Evolutionary conservation across 1,284 basidiomycete species (phyloP), one percentile per base, ranked within the genome.

Genomic region (Leccinum variabile): DNA sequence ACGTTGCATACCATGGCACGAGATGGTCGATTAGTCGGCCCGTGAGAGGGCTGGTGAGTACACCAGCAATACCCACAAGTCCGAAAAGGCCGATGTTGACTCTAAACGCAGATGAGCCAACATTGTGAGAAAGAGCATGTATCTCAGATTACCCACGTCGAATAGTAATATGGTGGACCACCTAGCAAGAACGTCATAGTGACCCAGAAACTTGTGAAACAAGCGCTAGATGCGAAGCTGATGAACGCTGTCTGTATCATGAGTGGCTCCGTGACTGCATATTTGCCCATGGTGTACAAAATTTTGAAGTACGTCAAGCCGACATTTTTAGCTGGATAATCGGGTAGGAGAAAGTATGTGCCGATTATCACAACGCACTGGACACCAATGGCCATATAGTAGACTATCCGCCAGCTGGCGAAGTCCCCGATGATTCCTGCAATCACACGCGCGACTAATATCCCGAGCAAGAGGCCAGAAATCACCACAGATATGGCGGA

Each of bases 31-130:
- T 81, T 9, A 84, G 65, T 35, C 79, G 79, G 0, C 90, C 90
- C 22, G 83, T 80, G 11, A 89, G 66, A 0, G 89, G 90, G 1
- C 84, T 84, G 52, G 82, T 74, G 5, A 84, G 75, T 5, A 90
- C 88, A n/a, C 88, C 88, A 22, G 85, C 76, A 72, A 90, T 83
- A 5, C 90, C 90, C 14, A 90, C 77, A 3, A 91, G 75, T 5
- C 88, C 89, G 71, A 91, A 90, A 8, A 91, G 78, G 2, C 89
- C 90, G 60, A 90, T 90, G 18, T 82, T 78, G 37, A 91, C 75
- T 3, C 89, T 85, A n/a, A 61, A 30, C 54, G 49, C 13, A 2
- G 3, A 28, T 62, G 13, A 72, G 35, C 57, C 56, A 57, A 46
- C 10, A 46, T 6, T n/a, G 33, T 57, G 49, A 54, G n/a, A 56